Evolutionary conservation across 164 flowering plant species (phyloP).

Genomic region (Protea cynaroides): DNA sequence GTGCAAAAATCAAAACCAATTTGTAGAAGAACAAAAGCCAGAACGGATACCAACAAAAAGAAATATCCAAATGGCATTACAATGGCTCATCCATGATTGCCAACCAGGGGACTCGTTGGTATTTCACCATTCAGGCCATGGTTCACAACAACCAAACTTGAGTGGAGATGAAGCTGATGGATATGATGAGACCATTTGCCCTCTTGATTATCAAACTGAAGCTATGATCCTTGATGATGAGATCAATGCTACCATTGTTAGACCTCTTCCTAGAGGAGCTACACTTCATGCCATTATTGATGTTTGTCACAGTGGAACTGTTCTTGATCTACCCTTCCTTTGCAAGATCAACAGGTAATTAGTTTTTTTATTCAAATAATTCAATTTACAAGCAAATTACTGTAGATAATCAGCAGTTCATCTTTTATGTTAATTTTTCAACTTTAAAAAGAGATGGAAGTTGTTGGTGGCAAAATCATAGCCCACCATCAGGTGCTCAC

Average conservation of each 20-base stretch:
- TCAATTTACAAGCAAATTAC: conserved; percentile 5
- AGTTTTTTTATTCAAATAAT: neutral
- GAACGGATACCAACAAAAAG: conserved; percentile 11
- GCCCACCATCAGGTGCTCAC: neutral
- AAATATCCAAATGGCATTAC: conserved; percentile 11
- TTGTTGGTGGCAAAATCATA: conserved; percentile 15
- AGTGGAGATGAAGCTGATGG: conserved; percentile 21
- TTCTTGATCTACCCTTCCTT: conserved; percentile 21
- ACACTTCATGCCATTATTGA: conserved; percentile 26
- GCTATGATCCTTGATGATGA: conserved; percentile 22
- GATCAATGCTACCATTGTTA: conserved; percentile 18
- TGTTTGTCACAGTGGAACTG: conserved; percentile 25
- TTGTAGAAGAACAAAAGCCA: conserved; percentile 16
- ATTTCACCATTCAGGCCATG: conserved; percentile 25
- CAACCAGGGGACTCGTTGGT: conserved; percentile 24
- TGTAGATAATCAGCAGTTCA: no score
- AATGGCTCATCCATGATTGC: conserved; percentile 19
- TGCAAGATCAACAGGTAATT: conserved; percentile 15
- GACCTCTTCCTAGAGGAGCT: conserved; percentile 18
- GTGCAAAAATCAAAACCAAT: no score
- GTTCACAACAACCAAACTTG: neutral
- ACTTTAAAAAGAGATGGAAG: neutral
- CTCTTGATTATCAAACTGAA: conserved; percentile 12
- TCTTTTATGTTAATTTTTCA: no score
- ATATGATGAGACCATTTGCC: conserved; percentile 20